Conservation (phyloP, 371 early-diverging fungal species). For the Lichtheimia ramosa region DNA sequence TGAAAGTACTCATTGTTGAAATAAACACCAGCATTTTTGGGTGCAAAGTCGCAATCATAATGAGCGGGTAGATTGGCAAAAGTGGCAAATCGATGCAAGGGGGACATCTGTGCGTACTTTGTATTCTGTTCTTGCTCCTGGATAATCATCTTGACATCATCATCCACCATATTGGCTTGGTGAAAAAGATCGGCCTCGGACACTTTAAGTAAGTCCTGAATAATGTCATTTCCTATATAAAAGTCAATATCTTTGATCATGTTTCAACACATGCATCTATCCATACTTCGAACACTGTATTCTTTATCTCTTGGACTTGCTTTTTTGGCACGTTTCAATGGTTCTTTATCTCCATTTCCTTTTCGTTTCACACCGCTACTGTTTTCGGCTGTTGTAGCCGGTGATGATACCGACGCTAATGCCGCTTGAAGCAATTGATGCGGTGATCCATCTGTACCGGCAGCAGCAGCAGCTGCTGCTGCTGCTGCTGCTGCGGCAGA, state of each 20-base stretch:
- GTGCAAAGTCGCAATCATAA: conserved; percentile 51
- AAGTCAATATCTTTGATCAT: not conserved
- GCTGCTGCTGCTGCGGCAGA: conserved; percentile 12
- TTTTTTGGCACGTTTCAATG: conserved; percentile 22
- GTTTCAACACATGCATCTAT: not conserved
- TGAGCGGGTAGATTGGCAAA: conserved; percentile 52
- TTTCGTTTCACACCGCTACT: conserved; percentile 16
- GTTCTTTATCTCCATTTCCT: conserved; percentile 10
- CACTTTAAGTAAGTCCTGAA: conserved; percentile 44
- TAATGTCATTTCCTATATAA: conserved; percentile 34
- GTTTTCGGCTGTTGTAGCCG: conserved; percentile 8
- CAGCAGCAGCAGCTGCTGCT: conserved; percentile 17
- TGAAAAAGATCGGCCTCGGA: conserved; percentile 44
- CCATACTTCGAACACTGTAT: conserved; percentile 42
- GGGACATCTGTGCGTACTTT: conserved; percentile 32
- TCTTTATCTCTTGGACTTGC: conserved; percentile 46
- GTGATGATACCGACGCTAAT: conserved; percentile 34
- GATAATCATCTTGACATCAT: conserved; percentile 41
- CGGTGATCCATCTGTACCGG: conserved; percentile 33
- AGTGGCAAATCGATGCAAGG: conserved; percentile 43
- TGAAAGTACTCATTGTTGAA: conserved; percentile 53
- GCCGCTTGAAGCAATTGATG: conserved; percentile 48
- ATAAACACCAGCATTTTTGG: conserved; percentile 52
- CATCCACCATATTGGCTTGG: conserved; percentile 45
- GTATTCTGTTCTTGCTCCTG: conserved; percentile 39